Conservation (phyloP, 1,139 yeast genomes). For the Taiozyma onychis region DNA sequence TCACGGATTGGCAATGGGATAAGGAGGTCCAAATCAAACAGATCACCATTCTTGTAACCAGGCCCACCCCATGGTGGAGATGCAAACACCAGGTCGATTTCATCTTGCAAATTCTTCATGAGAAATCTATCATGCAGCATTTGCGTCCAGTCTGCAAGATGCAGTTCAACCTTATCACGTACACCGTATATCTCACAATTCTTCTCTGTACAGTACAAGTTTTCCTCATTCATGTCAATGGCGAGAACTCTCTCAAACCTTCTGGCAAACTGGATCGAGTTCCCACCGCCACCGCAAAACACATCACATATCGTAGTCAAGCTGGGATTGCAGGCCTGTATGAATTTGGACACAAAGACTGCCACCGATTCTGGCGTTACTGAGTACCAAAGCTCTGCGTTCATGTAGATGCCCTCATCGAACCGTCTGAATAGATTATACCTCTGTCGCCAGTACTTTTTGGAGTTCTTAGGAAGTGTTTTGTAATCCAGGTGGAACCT, state of each 20-base stretch:
- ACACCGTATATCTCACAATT: constrained; percentile 73
- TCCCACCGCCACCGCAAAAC: constrained; percentile 97
- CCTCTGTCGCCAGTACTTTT: constrained; percentile 58
- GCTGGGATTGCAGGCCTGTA: constrained; percentile 44
- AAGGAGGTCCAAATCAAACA: constrained; percentile 40
- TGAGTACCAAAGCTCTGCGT: constrained; percentile 80
- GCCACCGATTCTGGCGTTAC: constrained; percentile 87
- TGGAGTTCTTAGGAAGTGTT: constrained; percentile 10
- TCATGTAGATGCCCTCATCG: constrained; percentile 69
- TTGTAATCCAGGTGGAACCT: not conserved
- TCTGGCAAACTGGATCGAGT: constrained; percentile 74
- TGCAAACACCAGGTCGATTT: constrained; percentile 62
- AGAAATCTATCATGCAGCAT: constrained; percentile 26
- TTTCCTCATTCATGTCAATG: constrained; percentile 57
- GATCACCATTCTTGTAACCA: constrained; percentile 39
- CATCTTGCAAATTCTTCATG: constrained; percentile 22
- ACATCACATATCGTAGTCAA: constrained; percentile 51
- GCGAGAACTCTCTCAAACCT: constrained; percentile 55
- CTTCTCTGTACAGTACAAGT: constrained; percentile 60
- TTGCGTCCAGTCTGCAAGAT: constrained; percentile 52
- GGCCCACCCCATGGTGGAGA: constrained; percentile 99
- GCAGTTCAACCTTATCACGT: constrained; percentile 40
- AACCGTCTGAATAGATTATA: constrained; percentile 52
- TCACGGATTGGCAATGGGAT: constrained; percentile 47
- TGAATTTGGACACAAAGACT: constrained; percentile 51